Evolutionary conservation across 2,329 filamentous ascomycete genomes (phyloP).

Genomic region (Fusarium pseudocircinatum): DNA sequence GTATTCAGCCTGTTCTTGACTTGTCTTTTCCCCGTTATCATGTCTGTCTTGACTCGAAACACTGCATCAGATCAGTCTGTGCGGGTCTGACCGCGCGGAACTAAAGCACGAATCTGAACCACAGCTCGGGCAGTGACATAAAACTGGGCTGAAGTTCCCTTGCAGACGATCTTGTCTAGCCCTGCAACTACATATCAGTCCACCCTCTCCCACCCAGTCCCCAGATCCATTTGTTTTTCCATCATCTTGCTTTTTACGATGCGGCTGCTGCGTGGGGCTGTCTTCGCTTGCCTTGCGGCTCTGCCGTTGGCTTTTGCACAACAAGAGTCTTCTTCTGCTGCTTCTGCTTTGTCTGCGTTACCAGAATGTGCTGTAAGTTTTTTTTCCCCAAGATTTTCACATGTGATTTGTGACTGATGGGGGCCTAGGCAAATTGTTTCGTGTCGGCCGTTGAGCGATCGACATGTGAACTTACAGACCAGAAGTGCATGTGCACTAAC

Average conservation of each 20-base stretch:
- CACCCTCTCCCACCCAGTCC: not conserved
- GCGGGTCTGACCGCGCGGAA: not conserved
- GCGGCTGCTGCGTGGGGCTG: conserved; percentile 4
- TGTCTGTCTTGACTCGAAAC: not conserved
- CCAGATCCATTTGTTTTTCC: not conserved
- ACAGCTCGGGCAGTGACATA: not conserved
- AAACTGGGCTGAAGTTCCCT: not conserved
- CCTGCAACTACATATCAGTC: not conserved
- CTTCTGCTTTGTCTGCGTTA: conserved; percentile 28
- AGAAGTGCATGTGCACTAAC: conserved; percentile 47
- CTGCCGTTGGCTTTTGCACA: conserved; percentile 8
- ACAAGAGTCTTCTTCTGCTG: not conserved
- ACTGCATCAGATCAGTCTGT: not conserved
- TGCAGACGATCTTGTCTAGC: not conserved
- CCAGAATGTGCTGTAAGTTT: conserved; percentile 48
- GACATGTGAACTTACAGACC: conserved; percentile 40
- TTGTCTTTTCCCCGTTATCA: not conserved
- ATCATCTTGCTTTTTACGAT: not conserved
- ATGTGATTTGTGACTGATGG: not conserved
- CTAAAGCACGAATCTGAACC: not conserved
- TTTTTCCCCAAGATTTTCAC: not conserved
- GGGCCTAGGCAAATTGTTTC: conserved; percentile 42
- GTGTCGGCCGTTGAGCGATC: conserved; percentile 37
- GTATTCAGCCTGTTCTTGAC: not conserved
- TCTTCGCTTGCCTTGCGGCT: conserved; percentile 12